Evolutionary conservation across 129 eudicot species (phyloP), one percentile per base, ranked within the genome.

Genomic region (Flaveria robusta): DNA sequence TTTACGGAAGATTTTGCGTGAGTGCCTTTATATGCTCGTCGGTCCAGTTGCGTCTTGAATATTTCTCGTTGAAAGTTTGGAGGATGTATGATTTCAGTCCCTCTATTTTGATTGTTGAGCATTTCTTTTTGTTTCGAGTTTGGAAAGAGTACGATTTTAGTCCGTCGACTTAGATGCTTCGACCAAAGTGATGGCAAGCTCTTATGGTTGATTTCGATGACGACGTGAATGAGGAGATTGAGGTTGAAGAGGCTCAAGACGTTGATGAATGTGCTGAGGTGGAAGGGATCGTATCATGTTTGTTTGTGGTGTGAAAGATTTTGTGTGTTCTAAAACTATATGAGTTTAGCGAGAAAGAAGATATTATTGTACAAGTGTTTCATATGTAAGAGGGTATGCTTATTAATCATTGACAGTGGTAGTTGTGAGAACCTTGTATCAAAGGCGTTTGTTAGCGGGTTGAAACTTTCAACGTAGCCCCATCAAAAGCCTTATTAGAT

Each of bases 1-100:
- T 63, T 76, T 34, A 66, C 66, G 74, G 55, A 76, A 76, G 56
- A 49, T 74, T 73, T 47, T 70, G 59, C 47, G 82, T 78, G 77
- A 45, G 31, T 20, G 14, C 54, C 20, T 70, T 67, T 47, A 52
- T 77, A 52, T 20, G 18, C 11, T 20, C 23, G 45, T 46, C 58
- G 39, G 0, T 34, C 39, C 42, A 1, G 31, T 64, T 62, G 50
- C 19, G 51, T 29, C 51, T 22, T 64, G 18, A 66, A 76, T 51
- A 50, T 49, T 66, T 55, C n/a, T 16, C 10, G 37, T 49, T 29
- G 9, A 16, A 68, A 55, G 16, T 70, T 58, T 13, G 68, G 75
- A 11, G 7, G 41, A 52, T 2, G 0, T 77, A 54, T 43, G n/a
- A 7, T 68, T 77, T 68, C 37, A 18, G 75, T 55, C 75, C 75